These are phyloP conservation scores for Ceratocystis lukuohia DNA, from an alignment of 2,329 filamentous ascomycete species.

Conservation along the genomic window DNA sequence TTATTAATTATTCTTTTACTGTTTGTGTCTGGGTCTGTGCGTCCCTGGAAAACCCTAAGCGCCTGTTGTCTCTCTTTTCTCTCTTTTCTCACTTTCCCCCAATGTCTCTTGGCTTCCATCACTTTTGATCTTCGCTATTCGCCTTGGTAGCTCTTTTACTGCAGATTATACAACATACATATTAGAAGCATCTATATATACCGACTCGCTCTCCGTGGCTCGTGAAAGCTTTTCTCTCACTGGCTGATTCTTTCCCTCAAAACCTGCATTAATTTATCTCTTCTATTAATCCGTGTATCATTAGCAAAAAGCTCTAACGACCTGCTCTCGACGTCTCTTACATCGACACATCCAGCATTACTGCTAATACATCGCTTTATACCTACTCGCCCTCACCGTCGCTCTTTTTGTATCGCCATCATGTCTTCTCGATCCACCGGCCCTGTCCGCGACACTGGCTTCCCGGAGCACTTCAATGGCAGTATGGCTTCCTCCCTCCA, in stretches of 20 bases:
- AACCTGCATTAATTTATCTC: no score
- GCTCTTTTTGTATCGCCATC: constrained; percentile 12
- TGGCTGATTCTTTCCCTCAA: no score
- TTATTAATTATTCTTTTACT: neutral
- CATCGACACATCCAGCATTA: no score
- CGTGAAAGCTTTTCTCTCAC: no score
- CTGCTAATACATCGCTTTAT: neutral
- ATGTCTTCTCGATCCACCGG: constrained; percentile 21
- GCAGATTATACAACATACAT: no score
- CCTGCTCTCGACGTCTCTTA: no score
- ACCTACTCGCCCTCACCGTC: neutral
- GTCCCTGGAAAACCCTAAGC: neutral
- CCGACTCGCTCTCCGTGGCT: neutral
- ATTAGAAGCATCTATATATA: neutral
- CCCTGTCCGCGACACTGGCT: constrained; percentile 34
- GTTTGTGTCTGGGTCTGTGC: neutral
- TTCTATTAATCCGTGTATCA: no score
- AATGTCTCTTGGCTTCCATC: constrained; percentile 7
- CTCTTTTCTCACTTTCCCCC: neutral
- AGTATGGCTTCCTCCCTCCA: constrained; percentile 26
- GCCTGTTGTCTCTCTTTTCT: neutral
- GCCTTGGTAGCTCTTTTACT: neutral
- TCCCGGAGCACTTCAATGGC: constrained; percentile 38
- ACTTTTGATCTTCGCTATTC: neutral
- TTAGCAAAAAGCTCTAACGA: no score